Base-by-base conservation (phyloP, 1,284 basidiomycete genomes). In the Chondrostereum purpureum region DNA sequence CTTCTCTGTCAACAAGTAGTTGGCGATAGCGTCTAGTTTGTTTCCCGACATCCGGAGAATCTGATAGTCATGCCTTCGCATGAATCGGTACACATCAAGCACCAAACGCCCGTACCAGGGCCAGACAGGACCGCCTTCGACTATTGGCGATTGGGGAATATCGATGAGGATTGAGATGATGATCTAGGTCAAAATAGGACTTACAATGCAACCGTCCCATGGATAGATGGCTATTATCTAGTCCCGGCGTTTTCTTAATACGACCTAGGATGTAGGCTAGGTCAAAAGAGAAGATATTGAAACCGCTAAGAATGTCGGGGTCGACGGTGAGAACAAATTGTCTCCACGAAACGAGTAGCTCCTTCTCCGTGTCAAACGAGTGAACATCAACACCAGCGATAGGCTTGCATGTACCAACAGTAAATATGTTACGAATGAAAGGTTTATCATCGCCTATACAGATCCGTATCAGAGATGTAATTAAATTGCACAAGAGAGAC, bases 401-500 rank as follows among this genome's bases (percentile, higher is more conserved):
- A n/a, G 14, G 27, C 10, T 33, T 33, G 27, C 27, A 33, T 10
- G 27, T 33, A 10, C 27, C 27, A 33, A 33, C 27, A n/a, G 14
- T 10, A n/a, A 33, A 33, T 10, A 33, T 33, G 10, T 10, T 33
- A n/a, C 27, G 27, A 33, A 33, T 33, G 14, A 33, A 33, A 10
- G 27, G 27, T 33, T 33, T 14, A 10, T 33, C 14, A 10, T 33
- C 27, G 27, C 27, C 27, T 33, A n/a, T n/a, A n/a, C n/a, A n/a
- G n/a, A n/a, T n/a, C n/a, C n/a, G 22, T 37, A 19, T 6, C 11
- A 22, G 5, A 33, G 19, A 33, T 24, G 10, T n/a, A n/a, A n/a
- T n/a, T n/a, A n/a, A 11, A 17, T 5, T 17, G 18, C 23, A 14
- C 4, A 6, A 39, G 67, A n/a, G 39, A 78, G 80, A 81, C 65